Base-by-base conservation (phyloP, 768 basidiomycete genomes). In the Sporobolomyces phaffii region DNA sequence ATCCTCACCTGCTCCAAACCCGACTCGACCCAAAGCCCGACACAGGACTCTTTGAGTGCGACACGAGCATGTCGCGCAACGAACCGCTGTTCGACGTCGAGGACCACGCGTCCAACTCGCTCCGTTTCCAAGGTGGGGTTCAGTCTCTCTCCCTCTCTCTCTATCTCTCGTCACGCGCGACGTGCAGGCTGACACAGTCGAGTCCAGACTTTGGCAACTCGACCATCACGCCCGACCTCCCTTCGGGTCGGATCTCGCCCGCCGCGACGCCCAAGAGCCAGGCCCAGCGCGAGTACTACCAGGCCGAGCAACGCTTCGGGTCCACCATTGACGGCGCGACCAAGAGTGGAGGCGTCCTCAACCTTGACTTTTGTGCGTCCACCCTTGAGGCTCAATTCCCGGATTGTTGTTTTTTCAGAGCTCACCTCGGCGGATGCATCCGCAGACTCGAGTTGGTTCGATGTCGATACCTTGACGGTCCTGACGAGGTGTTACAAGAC, bases 401-500 rank as follows among this genome's bases (percentile, higher is more conserved):
- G n/a, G n/a, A n/a, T n/a, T n/a, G n/a, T n/a, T n/a, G n/a, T n/a
- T n/a, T n/a, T n/a, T n/a, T n/a, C n/a, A n/a, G n/a, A n/a, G n/a
- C n/a, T n/a, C n/a, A n/a, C n/a, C n/a, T n/a, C n/a, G n/a, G n/a
- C n/a, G n/a, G n/a, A n/a, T n/a, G n/a, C n/a, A n/a, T n/a, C n/a
- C n/a, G n/a, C 65, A 71, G 70, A 92, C 75, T 89, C 91, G 74
- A 81, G 84, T 4, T 91, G 89, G 78, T 93, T 93, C 72, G 90
- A 93, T 68, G 83, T 93, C 38, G 90, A 92, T 53, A 73, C 74
- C 18, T 10, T 53, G 24, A 74, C 72, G 15, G 73, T 74, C 26
- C 50, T 73, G 14, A 66, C 70, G n/a, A 66, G 74, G 22, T 66
- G 73, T 45, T 73, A 65, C 64, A 70, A 69, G 67, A 74, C 74